A percentile compares a stretch with the other conserved stretches of the same genome.
Evolutionary conservation across 306 rosid genomes (phyloP).

Genomic region (Parietaria judaica): DNA sequence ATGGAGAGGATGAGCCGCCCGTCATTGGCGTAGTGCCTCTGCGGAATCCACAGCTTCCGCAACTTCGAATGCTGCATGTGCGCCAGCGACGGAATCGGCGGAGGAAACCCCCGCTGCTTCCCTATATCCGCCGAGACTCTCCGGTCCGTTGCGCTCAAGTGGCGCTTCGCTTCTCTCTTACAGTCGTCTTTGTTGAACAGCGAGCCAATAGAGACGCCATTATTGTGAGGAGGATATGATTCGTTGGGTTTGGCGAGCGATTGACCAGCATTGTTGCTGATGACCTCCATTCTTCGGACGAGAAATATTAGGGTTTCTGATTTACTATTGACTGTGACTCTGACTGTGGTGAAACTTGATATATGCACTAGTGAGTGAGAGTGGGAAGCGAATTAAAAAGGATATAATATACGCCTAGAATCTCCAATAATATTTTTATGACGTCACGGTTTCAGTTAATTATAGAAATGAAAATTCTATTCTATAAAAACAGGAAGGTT

Average conservation of each 20-base stretch:
- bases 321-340: neutral
- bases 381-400: conserved; percentile 13
- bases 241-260: neutral
- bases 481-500: neutral
- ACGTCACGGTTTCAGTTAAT: conserved; percentile 12
- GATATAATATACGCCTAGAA: conserved; percentile 27
- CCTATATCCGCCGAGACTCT: conserved; percentile 11
- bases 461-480: conserved; percentile 15
- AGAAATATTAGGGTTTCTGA: neutral
- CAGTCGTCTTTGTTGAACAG: neutral
- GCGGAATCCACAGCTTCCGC: conserved; percentile 63
- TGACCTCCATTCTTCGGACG: neutral
- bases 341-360: neutral
- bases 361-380: neutral
- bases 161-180: neutral
- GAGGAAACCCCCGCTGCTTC: conserved; percentile 38
- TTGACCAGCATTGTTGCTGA: neutral
- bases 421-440: neutral
- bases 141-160: neutral
- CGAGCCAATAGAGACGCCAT: conserved; percentile 4
- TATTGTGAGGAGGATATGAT: neutral
- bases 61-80: conserved; percentile 45
- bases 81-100: conserved; percentile 50
- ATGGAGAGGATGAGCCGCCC: conserved; percentile 54
- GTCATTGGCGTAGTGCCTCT: conserved; percentile 46